Evolutionary conservation across 441 rosid genomes (phyloP), one percentile per base, ranked within the genome.

Genomic region (Erysimum cheiri): DNA sequence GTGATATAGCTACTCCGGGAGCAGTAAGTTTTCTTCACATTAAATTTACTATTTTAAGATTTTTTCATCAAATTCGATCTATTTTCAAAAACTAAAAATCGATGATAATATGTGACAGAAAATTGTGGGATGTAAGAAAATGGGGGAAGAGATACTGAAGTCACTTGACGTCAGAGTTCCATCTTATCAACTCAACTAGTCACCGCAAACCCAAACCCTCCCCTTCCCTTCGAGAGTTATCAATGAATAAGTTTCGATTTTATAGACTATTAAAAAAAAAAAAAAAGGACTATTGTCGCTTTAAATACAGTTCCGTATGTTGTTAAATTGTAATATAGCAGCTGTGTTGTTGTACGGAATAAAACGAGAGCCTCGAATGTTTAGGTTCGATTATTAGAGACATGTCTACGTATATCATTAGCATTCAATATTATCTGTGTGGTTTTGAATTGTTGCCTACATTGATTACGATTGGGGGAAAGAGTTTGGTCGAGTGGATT

Each of bases 121-220:
- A 47, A 47, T 47, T 4, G 52, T 47, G 28, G 52, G 52, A 47
- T 47, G 52, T 47, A 47, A 47, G 28, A 19, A 47, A 47, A 47
- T 47, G 52, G 52, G 52, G 4, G 52, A 19, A 19, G 52, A 47
- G 19, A 47, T 47, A 47, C 11, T 47, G 52, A 47, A 47, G 29
- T 47, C 52, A 47, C 28, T 47, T 47, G 52, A 47, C 11, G 52
- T 47, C 28, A 47, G 52, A 19, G 52, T 47, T 9, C 50, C 50
- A 5, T 5, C 50, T 46, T 17, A 46, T 46, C 50, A 46, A 46
- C 9, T 46, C 50, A 46, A 17, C 50, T 46, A 17, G 12, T 8
- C 50, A 46, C 11, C 2, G 10, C 47, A 41, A 41, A 41, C 6
- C 47, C 15, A 40, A 40, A 43, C 47, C 49, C 49, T 12, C 43